A percentile compares a stretch with the other conserved stretches of the same genome.
phyloP scores from a whole-genome alignment of 2,329 filamentous ascomycete species.

The Fusarium sp. region DNA sequence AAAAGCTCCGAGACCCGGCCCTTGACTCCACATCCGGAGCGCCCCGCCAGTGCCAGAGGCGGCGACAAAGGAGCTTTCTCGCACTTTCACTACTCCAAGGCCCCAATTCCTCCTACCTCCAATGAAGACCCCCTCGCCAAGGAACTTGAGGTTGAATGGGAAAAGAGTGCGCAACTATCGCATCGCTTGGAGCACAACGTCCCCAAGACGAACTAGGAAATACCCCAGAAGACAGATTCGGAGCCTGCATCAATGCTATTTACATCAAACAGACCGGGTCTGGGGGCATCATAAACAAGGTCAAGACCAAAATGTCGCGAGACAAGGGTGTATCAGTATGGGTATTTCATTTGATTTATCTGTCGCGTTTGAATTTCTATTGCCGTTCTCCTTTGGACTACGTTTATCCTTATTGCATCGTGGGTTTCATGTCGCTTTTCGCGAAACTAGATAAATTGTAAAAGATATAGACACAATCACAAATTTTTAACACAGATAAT shows the following conservation, averaged over 20 bases:
- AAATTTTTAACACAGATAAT: neutral
- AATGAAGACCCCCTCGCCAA: neutral
- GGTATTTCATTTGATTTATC: neutral
- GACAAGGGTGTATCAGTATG: neutral
- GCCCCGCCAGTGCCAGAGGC: neutral
- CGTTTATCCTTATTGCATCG: conserved; percentile 3
- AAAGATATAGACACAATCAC: neutral
- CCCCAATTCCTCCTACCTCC: neutral
- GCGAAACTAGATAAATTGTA: conserved; percentile 2
- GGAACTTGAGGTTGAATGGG: neutral
- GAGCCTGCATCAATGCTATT: neutral
- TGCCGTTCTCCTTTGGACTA: neutral
- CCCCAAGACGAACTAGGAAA: neutral
- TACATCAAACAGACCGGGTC: neutral
- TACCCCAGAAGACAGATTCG: neutral
- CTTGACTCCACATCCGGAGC: neutral
- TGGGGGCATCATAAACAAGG: conserved; percentile 1
- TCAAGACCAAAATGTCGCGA: conserved; percentile 14
- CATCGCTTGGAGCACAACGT: neutral
- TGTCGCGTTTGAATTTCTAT: neutral
- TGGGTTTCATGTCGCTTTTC: neutral
- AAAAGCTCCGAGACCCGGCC: neutral
- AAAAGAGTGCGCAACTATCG: neutral
- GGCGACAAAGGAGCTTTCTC: neutral
- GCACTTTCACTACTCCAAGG: neutral